Evolutionary conservation across 169 alveolate genomes (phyloP).

Genomic region (Babesia bigemina): DNA sequence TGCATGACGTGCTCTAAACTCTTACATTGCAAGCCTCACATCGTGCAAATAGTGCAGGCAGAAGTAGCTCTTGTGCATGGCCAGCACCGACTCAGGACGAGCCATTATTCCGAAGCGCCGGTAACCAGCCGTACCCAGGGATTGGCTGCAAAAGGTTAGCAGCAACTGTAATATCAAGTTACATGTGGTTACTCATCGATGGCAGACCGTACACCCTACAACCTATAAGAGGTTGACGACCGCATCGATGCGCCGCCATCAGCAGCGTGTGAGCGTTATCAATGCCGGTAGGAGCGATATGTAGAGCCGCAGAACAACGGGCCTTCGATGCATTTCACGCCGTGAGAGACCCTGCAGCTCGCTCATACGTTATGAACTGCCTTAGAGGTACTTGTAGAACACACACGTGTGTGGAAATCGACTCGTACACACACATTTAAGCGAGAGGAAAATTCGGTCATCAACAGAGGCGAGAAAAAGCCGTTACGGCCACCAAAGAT

Average conservation of each 20-base stretch:
- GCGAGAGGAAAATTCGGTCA: neutral
- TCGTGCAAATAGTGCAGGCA: constrained; percentile 15
- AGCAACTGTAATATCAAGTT: neutral
- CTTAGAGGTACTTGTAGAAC: neutral
- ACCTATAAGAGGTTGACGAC: neutral
- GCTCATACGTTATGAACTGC: no score
- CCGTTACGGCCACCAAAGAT: neutral
- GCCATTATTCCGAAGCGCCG: constrained; percentile 32
- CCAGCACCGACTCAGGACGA: constrained; percentile 16
- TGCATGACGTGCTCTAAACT: neutral
- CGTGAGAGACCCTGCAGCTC: no score
- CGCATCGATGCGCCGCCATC: neutral
- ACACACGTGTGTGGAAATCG: neutral
- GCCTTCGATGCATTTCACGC: no score
- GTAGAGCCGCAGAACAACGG: neutral
- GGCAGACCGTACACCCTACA: constrained; percentile 29
- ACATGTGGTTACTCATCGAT: neutral
- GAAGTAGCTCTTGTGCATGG: constrained; percentile 27
- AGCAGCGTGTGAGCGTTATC: neutral
- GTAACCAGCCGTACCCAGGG: constrained; percentile 11
- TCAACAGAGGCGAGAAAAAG: neutral
- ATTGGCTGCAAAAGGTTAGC: neutral
- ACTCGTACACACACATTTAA: neutral
- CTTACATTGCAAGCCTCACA: constrained; percentile 19
- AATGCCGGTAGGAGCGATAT: neutral